These are phyloP conservation scores for Colletotrichum sp. DNA, from an alignment of 2,329 filamentous ascomycete species.

Conservation along the genomic window DNA sequence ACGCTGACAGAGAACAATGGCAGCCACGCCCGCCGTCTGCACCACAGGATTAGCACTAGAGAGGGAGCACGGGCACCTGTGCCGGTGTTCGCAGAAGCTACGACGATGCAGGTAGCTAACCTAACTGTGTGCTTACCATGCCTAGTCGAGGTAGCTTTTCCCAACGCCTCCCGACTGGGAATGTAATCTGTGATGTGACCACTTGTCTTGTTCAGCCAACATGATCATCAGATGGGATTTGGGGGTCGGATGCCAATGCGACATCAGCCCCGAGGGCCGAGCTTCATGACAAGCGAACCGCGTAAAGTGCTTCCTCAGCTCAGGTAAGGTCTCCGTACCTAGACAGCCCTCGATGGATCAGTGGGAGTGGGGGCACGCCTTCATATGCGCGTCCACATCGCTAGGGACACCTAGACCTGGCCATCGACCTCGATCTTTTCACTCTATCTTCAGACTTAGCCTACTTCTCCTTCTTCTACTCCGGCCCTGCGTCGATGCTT, in stretches of 20 bases:
- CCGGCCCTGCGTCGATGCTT: not conserved
- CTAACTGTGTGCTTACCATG: not conserved
- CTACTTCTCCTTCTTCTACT: not conserved
- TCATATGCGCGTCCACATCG: slow-evolving; percentile 1
- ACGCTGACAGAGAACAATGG: not conserved
- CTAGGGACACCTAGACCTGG: not conserved
- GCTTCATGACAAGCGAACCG: not conserved
- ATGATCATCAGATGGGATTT: not conserved
- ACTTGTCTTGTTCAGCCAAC: not conserved
- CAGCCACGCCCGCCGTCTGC: not conserved
- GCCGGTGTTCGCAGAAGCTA: not conserved
- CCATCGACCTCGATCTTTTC: not conserved
- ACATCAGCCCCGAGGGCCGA: not conserved
- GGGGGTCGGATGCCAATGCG: not conserved
- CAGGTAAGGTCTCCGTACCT: not conserved
- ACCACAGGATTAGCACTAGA: not conserved
- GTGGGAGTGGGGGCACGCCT: not conserved
- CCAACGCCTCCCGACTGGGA: not conserved
- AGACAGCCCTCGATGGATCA: not conserved
- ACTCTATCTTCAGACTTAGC: not conserved
- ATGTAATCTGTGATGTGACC: not conserved
- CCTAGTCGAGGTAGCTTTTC: not conserved
- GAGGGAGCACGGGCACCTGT: not conserved
- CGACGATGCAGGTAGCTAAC: not conserved
- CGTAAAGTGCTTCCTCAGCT: not conserved